These are phyloP conservation scores for Thermomucor indicae-seudaticae DNA, from an alignment of 371 early-diverging fungal species.

Conservation along the genomic window DNA sequence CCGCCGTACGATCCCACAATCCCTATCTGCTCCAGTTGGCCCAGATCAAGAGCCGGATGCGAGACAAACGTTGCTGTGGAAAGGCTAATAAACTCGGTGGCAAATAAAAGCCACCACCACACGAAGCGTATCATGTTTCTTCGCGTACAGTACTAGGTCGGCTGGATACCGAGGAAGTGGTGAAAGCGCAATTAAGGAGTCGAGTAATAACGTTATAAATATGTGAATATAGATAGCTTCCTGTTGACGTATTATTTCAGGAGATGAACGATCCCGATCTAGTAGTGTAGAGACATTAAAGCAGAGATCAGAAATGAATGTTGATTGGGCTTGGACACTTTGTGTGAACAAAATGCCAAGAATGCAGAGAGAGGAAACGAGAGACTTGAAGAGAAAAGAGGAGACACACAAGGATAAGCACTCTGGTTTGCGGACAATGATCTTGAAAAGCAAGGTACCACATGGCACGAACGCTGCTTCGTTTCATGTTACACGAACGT, in stretches of 20 bases:
- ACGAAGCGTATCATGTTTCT: constrained; percentile 4
- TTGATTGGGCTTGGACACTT: no score
- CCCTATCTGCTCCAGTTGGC: constrained; percentile 28
- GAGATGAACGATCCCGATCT: constrained; percentile 9
- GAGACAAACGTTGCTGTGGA: constrained; percentile 20
- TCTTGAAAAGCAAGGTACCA: not conserved
- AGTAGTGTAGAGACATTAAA: no score
- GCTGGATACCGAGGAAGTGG: no score
- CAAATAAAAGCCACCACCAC: not conserved
- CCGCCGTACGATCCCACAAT: constrained; percentile 40
- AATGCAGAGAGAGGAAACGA: no score
- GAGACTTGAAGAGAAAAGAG: no score
- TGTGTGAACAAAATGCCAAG: no score
- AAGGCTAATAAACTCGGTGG: not conserved
- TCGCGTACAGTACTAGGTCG: no score
- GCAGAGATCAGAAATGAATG: no score
- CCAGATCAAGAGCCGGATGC: constrained; percentile 33
- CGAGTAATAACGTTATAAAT: not conserved
- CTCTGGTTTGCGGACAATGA: no score
- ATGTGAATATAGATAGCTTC: not conserved
- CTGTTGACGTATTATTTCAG: constrained; percentile 6
- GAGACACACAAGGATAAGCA: no score
- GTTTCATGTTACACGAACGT: not conserved
- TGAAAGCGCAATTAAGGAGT: not conserved
- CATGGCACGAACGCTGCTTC: not conserved